These are phyloP conservation scores for Periconia sp. DNA, from an alignment of 2,329 filamentous ascomycete species.

Conservation along the genomic window DNA sequence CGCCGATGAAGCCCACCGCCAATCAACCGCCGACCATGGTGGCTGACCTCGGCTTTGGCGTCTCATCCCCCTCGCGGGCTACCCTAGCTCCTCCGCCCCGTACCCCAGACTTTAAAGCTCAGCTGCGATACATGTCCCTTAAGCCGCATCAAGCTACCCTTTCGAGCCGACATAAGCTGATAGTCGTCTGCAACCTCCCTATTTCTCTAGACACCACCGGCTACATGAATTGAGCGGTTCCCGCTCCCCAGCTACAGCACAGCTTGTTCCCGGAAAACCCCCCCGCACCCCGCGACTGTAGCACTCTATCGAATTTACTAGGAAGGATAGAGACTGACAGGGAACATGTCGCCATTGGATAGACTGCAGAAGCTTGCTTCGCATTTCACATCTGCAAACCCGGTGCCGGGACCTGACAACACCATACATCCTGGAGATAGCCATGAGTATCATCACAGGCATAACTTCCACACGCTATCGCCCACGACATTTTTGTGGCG, in stretches of 20 bases:
- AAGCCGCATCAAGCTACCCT: not conserved
- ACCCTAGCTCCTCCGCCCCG: constrained; percentile 4
- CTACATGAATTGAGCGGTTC: too few relatives aligned
- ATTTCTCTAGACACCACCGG: not conserved
- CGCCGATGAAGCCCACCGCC: not conserved
- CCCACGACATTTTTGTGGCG: constrained; percentile 88
- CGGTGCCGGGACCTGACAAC: constrained; percentile 34
- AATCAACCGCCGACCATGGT: constrained; percentile 6
- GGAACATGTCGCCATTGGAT: constrained; percentile 17
- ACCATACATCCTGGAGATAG: constrained; percentile 46
- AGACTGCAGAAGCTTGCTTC: constrained; percentile 46
- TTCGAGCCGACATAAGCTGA: not conserved
- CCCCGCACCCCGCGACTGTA: too few relatives aligned
- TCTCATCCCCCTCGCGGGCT: constrained; percentile 13
- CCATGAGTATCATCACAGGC: constrained; percentile 52
- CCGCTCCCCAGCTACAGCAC: not conserved
- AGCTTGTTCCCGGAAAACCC: not conserved
- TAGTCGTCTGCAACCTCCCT: not conserved
- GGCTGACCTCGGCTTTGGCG: constrained; percentile 38
- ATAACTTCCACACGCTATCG: constrained; percentile 78
- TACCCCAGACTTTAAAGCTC: constrained; percentile 12
- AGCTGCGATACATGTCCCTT: not conserved
- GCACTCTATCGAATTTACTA: not conserved
- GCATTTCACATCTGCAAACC: constrained; percentile 41
- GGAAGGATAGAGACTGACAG: not conserved